Percentiles rank a stretch among this genome's conserved stretches.
These are phyloP conservation scores for Pichia sp. DNA, from an alignment of 1,139 yeast species.

Conservation along the genomic window DNA sequence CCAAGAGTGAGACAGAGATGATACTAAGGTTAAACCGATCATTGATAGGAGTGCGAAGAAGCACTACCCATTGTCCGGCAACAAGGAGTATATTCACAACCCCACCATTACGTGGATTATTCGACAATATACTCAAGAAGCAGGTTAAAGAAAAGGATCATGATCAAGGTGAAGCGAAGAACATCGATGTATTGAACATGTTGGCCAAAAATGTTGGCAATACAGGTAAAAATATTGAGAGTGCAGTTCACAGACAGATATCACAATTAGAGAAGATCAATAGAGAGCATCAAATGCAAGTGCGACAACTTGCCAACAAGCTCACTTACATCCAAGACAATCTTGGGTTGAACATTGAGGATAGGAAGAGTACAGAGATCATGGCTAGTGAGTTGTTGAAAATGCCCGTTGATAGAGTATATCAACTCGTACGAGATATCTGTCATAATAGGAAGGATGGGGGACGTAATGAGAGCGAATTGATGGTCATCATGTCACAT, in stretches of 20 bases:
- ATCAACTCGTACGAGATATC: background rate
- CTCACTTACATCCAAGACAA: constrained; percentile 8
- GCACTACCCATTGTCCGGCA: too few species aligned
- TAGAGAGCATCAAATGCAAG: constrained; percentile 2
- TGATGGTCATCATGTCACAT: constrained; percentile 16
- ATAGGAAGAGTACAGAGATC: background rate
- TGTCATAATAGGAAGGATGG: background rate
- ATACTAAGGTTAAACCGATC: too few species aligned
- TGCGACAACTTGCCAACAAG: constrained; percentile 5
- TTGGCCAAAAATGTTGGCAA: background rate
- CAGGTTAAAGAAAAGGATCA: too few species aligned
- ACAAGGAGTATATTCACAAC: too few species aligned
- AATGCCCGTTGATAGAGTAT: background rate
- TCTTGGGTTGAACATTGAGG: constrained; percentile 6
- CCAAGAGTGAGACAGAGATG: too few species aligned
- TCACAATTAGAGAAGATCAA: constrained; percentile 6
- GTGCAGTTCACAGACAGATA: constrained; percentile 1
- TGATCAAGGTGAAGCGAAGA: too few species aligned
- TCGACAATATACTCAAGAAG: too few species aligned
- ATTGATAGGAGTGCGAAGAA: too few species aligned
- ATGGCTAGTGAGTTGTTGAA: constrained; percentile 3
- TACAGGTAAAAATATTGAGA: constrained; percentile 2
- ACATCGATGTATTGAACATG: background rate
- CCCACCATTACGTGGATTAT: too few species aligned
- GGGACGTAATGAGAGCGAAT: constrained; percentile 6